Base-by-base conservation (phyloP, 768 basidiomycete species). In the Auricularia cornea region DNA sequence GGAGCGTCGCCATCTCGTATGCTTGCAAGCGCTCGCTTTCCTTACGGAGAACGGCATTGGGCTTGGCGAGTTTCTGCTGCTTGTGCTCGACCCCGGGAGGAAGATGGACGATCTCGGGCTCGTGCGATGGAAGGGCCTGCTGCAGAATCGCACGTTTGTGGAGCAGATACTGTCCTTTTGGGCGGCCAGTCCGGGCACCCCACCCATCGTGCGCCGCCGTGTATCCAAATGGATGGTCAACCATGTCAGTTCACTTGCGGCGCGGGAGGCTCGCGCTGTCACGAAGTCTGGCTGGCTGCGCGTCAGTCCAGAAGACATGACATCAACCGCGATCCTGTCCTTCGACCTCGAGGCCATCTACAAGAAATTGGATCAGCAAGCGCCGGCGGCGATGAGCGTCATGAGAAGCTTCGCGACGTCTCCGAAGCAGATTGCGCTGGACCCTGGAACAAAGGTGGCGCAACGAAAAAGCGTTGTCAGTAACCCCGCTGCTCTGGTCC, bases 11-110 rank as follows among this genome's bases (percentile, higher is more conserved):
- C 44, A 48, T 20, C 44, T 18, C 18, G 23, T 48, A 48, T 18
- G 18, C 16, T 12, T 48, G 44, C 5, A 4, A 5, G 44, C 23
- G 65, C 8, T 63, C 20, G 8, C 71, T 57, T 14, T 71, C 59
- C n/a, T 63, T 60, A 70, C 11, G 18, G 60, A 8, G n/a, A 56
- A 2, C 57, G 63, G 14, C 64, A 65, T 1, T 30, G 69, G 54
- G 0, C 61, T 73, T 38, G 66, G 68, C 1, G 62, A 73, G 3
- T 62, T 72, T 14, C 59, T 75, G 18, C 41, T 69, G 3, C 72
- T 70, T 63, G 63, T 75, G 2, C 73, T 70, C 28, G 67, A 75
- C 62, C 73, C 75, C 0, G 30, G 35, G 0, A 63, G 69, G 32
- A 59, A 60, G 14, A 18, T 20, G 11, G 6, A 48, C 18, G 44